These are phyloP conservation scores for Sechiopsis laciniata DNA, from an alignment of 306 rosid genomes.

Conservation along the genomic window DNA sequence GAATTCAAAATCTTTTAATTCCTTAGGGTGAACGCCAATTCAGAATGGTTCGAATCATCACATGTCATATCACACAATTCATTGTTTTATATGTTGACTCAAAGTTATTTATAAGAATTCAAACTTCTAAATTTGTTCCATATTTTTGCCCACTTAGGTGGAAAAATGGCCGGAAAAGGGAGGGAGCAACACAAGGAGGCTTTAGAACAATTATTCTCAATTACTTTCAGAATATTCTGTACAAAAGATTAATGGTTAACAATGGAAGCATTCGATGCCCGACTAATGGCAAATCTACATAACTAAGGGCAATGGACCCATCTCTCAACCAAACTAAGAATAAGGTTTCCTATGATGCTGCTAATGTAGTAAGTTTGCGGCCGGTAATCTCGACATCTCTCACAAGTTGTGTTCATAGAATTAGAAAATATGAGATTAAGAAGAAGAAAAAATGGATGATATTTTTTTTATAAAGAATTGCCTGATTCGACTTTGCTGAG, in stretches of 20 bases:
- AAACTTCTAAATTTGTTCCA: neutral
- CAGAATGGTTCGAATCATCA: no score
- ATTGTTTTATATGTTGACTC: no score
- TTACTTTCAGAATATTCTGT: constrained; percentile 18
- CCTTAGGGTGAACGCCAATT: no score
- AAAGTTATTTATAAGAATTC: no score
- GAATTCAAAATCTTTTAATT: no score
- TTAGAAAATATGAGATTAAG: neutral
- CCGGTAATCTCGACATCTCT: neutral
- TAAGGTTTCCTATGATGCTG: constrained; percentile 5
- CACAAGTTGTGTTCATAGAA: constrained; percentile 4
- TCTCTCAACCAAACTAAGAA: constrained; percentile 16
- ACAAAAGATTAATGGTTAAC: constrained; percentile 17
- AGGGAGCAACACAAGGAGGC: neutral
- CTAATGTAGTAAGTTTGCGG: neutral
- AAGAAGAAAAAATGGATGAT: neutral
- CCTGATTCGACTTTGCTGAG: constrained; percentile 11
- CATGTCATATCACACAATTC: no score
- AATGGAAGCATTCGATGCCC: constrained; percentile 16
- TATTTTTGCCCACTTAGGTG: neutral
- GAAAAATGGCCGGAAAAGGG: neutral
- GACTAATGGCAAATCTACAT: constrained; percentile 18
- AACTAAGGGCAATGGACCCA: constrained; percentile 16
- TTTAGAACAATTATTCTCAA: constrained; percentile 7
- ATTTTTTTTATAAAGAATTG: neutral